Percentiles rank a stretch among this genome's conserved stretches.
Conservation (phyloP, 306 rosid species). For the Dalbergia cochinchinensis region DNA sequence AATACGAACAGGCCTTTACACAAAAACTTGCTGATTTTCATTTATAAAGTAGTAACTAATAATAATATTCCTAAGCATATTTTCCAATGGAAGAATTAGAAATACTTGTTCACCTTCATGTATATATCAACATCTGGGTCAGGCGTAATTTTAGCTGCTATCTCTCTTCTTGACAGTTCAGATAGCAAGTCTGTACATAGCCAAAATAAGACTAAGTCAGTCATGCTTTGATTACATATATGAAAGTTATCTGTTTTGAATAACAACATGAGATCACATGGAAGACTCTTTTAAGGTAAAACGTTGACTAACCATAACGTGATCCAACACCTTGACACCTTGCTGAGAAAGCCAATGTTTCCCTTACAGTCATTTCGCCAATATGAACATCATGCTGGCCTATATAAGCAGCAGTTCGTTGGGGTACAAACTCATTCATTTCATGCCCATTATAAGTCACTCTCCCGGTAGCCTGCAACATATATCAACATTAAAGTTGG, state of each 20-base stretch:
- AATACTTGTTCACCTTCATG: slow-evolving; percentile 54
- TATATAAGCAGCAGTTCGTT: slow-evolving; percentile 61
- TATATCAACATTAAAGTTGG: background rate
- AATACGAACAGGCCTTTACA: too few relatives aligned
- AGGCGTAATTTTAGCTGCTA: slow-evolving; percentile 53
- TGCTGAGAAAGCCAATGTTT: slow-evolving; percentile 65
- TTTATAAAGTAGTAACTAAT: background rate
- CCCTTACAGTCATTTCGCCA: slow-evolving; percentile 67
- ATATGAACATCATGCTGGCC: slow-evolving; percentile 64
- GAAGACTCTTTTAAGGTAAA: background rate
- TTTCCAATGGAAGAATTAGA: background rate
- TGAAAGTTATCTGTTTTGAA: background rate
- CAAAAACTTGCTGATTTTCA: background rate
- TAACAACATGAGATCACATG: background rate
- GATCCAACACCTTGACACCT: slow-evolving; percentile 75
- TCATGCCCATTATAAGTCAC: slow-evolving; percentile 64
- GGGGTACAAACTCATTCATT: slow-evolving; percentile 59
- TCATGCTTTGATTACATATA: background rate
- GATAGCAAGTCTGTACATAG: slow-evolving; percentile 49
- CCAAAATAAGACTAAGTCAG: background rate
- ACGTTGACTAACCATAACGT: slow-evolving; percentile 55
- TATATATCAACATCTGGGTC: slow-evolving; percentile 57
- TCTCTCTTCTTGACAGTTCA: slow-evolving; percentile 64
- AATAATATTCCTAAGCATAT: background rate
- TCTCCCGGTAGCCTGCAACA: slow-evolving; percentile 51